Percentiles rank a stretch among this genome's conserved stretches.
Conservation (phyloP, 805 yeast species). For the Lachancea dasiensis region DNA sequence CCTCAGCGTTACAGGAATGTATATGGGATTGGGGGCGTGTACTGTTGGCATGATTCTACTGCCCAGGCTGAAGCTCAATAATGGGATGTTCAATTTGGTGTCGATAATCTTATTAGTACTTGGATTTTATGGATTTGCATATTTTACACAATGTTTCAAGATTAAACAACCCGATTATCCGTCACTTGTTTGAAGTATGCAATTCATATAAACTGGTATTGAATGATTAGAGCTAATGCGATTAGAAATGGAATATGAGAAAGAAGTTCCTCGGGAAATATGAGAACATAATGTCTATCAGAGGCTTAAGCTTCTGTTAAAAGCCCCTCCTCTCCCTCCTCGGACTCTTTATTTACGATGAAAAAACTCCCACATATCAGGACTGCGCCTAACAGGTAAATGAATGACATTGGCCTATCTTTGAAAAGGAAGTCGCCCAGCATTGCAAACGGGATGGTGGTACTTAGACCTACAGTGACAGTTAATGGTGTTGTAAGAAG, state of each 20-base stretch:
- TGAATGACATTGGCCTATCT: constrained; percentile 49
- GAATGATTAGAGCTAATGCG: neutral
- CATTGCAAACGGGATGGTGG: constrained; percentile 94
- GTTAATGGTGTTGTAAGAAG: constrained; percentile 88
- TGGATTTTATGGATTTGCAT: constrained; percentile 20
- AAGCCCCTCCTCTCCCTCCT: constrained; percentile 45
- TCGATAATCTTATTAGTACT: constrained; percentile 13
- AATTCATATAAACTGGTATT: too few species aligned
- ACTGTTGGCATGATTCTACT: constrained; percentile 39
- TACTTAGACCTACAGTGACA: constrained; percentile 89
- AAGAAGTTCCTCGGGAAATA: too few species aligned
- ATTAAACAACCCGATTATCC: constrained; percentile 30
- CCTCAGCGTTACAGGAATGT: constrained; percentile 45
- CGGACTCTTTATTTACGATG: constrained; percentile 74
- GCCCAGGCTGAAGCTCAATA: constrained; percentile 21
- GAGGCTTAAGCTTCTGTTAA: neutral
- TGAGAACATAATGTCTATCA: too few species aligned
- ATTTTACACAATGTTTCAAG: constrained; percentile 23
- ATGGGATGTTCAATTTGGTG: constrained; percentile 19
- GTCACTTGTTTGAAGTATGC: constrained; percentile 13
- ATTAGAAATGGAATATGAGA: too few species aligned
- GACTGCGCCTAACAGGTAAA: constrained; percentile 73
- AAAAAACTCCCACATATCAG: constrained; percentile 79
- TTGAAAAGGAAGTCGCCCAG: constrained; percentile 78
- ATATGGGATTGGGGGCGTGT: constrained; percentile 40